Evolutionary conservation across 352 stramenopile genomes (phyloP).

Genomic region (Phytophthora tentaculata): DNA sequence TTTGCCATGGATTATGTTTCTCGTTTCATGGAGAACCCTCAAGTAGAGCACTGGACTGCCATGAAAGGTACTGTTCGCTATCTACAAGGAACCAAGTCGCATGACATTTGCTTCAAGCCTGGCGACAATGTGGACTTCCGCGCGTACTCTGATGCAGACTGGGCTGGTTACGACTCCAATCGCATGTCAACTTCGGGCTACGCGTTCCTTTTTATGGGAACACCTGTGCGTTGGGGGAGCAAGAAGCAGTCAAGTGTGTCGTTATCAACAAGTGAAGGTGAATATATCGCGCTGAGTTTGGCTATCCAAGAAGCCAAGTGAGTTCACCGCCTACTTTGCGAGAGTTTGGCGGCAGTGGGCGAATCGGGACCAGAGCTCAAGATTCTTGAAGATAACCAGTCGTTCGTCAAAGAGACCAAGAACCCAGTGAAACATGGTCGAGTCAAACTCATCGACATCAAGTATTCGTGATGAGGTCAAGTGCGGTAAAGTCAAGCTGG

Average conservation of each 20-base stretch:
- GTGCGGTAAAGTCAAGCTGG: neutral
- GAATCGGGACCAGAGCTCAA: slow-evolving; percentile 13
- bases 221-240: neutral
- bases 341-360: neutral
- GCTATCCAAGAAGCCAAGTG: slow-evolving; percentile 7
- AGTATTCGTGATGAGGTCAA: slow-evolving; percentile 1
- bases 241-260: slow-evolving; percentile 10
- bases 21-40: slow-evolving; percentile 29
- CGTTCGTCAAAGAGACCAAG: slow-evolving; percentile 7
- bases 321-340: slow-evolving; percentile 4
- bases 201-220: neutral
- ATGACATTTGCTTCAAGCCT: slow-evolving; percentile 1
- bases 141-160: neutral
- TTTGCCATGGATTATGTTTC: slow-evolving; percentile 21
- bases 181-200: slow-evolving; percentile 6
- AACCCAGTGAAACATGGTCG: neutral
- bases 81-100: slow-evolving; percentile 25
- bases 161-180: neutral
- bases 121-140: neutral
- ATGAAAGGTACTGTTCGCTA: slow-evolving; percentile 19
- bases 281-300: slow-evolving; percentile 18
- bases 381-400: slow-evolving; percentile 18
- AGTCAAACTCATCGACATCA: neutral
- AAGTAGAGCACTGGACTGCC: slow-evolving; percentile 25
- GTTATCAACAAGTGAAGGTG: slow-evolving; percentile 15